These are phyloP conservation scores for Penicillium mononematosum DNA, from an alignment of 495 filamentous ascomycete species.

Conservation along the genomic window DNA sequence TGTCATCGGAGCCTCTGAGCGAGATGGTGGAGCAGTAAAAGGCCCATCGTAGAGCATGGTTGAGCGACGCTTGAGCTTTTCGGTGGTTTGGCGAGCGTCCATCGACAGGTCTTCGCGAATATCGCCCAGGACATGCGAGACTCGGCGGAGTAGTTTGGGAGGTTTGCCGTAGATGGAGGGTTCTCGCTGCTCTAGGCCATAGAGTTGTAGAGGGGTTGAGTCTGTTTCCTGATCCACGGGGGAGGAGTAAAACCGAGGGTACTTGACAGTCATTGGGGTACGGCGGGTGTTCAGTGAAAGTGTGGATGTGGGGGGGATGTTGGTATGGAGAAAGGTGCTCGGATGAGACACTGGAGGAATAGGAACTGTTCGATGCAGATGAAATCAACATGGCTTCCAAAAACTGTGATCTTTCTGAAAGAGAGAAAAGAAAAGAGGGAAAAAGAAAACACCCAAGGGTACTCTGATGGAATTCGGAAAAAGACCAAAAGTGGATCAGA, in stretches of 20 bases:
- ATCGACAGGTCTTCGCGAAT: constrained; percentile 42
- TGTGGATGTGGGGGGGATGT: constrained; percentile 29
- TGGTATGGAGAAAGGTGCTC: constrained; percentile 31
- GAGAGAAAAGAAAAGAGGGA: constrained; percentile 8
- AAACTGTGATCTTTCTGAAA: not conserved
- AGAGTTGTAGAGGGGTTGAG: constrained; percentile 39
- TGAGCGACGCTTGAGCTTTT: constrained; percentile 37
- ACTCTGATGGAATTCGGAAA: constrained; percentile 22
- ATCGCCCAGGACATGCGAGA: constrained; percentile 43
- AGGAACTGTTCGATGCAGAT: constrained; percentile 29
- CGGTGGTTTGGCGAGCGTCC: constrained; percentile 27
- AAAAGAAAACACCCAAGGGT: constrained; percentile 13
- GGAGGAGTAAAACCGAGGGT: constrained; percentile 43
- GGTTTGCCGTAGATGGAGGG: constrained; percentile 36
- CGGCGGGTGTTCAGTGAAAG: constrained; percentile 32
- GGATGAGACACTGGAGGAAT: constrained; percentile 32
- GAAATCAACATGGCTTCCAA: constrained; percentile 28
- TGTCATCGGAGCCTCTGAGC: constrained; percentile 11
- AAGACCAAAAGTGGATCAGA: constrained; percentile 33
- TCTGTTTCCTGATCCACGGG: constrained; percentile 34
- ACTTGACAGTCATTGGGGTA: constrained; percentile 27
- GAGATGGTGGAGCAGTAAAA: not conserved
- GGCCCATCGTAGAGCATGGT: constrained; percentile 28
- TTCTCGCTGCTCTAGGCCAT: constrained; percentile 42
- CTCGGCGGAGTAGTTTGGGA: constrained; percentile 36